A percentile compares a stretch with the other conserved stretches of the same genome.
phyloP scores from a whole-genome alignment of 2,329 filamentous ascomycete species.

The Neonectria magnoliae region DNA sequence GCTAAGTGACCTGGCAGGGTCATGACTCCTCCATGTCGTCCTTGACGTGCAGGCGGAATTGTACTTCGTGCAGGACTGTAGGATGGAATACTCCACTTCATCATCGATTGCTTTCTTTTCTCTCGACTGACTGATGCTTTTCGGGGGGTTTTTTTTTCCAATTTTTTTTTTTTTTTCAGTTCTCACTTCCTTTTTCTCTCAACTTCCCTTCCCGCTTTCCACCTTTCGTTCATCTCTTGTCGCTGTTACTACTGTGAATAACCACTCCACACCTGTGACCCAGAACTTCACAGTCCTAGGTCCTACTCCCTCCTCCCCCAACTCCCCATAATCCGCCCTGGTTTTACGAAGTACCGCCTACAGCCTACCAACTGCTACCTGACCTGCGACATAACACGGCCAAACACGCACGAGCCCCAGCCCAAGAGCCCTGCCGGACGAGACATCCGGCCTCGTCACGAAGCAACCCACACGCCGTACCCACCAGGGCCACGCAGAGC shows the following conservation, averaged over 20 bases:
- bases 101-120: not conserved
- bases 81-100: not conserved
- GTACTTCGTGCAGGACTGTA: not conserved
- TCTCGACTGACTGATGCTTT: not conserved
- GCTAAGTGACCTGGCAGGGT: not conserved
- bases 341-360: not conserved
- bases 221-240: not conserved
- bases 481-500: constrained; percentile 2
- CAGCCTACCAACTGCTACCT: not conserved
- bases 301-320: constrained; percentile 4
- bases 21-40: not conserved
- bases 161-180: too few species aligned
- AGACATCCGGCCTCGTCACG: constrained; percentile 25
- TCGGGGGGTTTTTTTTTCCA: too few species aligned
- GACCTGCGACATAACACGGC: constrained; percentile 19
- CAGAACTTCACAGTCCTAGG: constrained; percentile 1
- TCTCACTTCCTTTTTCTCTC: not conserved
- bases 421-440: constrained; percentile 19
- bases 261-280: constrained; percentile 9
- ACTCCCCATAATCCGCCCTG: constrained; percentile 2
- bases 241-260: constrained; percentile 1
- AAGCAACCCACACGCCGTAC: constrained; percentile 19
- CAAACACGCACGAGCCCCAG: constrained; percentile 19
- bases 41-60: not conserved
- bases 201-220: not conserved